Evolutionary conservation across 805 yeast genomes (phyloP).

Genomic region (Candida ficus): DNA sequence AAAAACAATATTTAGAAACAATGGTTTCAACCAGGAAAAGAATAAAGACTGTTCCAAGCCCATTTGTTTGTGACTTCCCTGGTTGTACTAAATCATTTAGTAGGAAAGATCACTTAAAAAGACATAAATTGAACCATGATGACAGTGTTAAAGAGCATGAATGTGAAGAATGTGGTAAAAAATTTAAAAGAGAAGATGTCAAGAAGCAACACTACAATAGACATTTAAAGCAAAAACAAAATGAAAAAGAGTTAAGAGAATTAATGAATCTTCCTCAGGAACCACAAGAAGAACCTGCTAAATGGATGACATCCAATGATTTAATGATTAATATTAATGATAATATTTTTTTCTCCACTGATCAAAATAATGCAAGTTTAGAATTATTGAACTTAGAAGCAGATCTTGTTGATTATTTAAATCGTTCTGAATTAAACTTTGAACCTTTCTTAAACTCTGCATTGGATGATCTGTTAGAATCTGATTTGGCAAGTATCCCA

Average conservation of each 20-base stretch:
- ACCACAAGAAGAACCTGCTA: slow-evolving; percentile 20
- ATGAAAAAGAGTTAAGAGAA: not conserved
- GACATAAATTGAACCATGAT: slow-evolving; percentile 59
- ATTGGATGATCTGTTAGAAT: slow-evolving; percentile 3
- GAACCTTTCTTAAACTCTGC: slow-evolving; percentile 20
- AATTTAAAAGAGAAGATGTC: slow-evolving; percentile 58
- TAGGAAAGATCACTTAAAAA: slow-evolving; percentile 48
- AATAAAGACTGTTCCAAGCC: not conserved
- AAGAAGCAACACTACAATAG: slow-evolving; percentile 40
- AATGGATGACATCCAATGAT: slow-evolving; percentile 13
- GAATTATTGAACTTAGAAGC: slow-evolving; percentile 12
- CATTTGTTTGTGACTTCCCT: not conserved
- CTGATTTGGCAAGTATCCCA: slow-evolving; percentile 8
- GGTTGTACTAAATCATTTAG: not conserved
- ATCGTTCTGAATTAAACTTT: slow-evolving; percentile 19
- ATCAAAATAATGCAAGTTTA: not conserved
- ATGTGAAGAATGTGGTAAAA: slow-evolving; percentile 50
- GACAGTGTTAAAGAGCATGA: slow-evolving; percentile 40
- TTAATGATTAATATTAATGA: slow-evolving; percentile 8
- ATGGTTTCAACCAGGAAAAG: too few species aligned
- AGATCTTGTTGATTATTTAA: slow-evolving; percentile 14
- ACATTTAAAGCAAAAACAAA: slow-evolving; percentile 25
- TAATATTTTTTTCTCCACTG: slow-evolving; percentile 1
- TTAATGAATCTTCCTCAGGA: slow-evolving; percentile 20
- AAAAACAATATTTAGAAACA: too few species aligned